Conservation (phyloP, 129 eudicot genomes). For the Flaveria sonorensis region DNA sequence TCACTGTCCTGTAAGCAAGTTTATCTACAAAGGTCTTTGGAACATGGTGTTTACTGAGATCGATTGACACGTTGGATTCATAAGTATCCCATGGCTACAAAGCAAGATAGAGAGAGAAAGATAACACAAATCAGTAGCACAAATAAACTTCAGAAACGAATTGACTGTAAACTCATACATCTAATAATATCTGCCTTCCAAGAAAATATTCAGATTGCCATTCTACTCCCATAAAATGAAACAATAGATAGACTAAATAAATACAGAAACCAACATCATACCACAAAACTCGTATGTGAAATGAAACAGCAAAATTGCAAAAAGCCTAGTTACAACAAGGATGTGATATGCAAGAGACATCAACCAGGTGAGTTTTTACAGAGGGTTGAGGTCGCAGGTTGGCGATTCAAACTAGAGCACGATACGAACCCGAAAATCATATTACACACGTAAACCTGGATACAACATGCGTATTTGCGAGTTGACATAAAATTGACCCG, state of each 20-base stretch:
- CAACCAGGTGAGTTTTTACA: too few relatives aligned
- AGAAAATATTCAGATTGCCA: neutral
- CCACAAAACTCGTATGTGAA: neutral
- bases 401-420: too few relatives aligned
- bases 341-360: too few relatives aligned
- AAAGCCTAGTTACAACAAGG: too few relatives aligned
- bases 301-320: neutral
- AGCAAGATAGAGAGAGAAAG: constrained; percentile 10
- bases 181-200: too few relatives aligned
- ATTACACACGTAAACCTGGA: too few relatives aligned
- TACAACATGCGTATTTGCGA: too few relatives aligned
- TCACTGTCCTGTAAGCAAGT: constrained; percentile 86
- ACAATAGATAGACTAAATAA: too few relatives aligned
- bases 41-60: constrained; percentile 84
- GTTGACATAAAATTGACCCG: too few relatives aligned
- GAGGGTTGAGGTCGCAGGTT: too few relatives aligned
- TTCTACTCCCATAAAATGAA: neutral
- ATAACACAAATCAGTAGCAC: neutral
- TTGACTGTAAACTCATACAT: neutral
- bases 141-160: constrained; percentile 4
- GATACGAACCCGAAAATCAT: too few relatives aligned
- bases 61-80: constrained; percentile 72
- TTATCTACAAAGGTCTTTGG: constrained; percentile 82
- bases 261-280: neutral
- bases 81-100: constrained; percentile 95